Evolutionary conservation across 306 rosid genomes (phyloP), one percentile per base, ranked within the genome.

Genomic region (Casuarina glauca): DNA sequence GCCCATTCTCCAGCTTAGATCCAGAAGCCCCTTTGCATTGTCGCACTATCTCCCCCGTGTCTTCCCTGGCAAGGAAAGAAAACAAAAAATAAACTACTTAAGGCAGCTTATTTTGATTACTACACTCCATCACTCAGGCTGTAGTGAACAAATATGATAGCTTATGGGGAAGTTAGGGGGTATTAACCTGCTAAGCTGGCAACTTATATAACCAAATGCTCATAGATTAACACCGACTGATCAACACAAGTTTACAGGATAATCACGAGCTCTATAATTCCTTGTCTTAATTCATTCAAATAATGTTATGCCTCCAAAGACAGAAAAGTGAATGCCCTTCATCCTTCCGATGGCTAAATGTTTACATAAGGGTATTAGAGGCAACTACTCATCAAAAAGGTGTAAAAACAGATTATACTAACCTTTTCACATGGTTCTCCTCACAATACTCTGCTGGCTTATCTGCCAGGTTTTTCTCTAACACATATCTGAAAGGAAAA

Each of bases 371-470:
- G 32, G 32, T 19, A 17, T n/a, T 66, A 70, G 44, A 2, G 61
- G 32, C 38, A 66, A 52, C 49, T 54, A 45, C 72, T 54, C 48
- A 38, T 20, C 9, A 8, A 12, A 61, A 1, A 8, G 15, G 60
- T 50, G 63, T 69, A 55, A 49, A 9, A 32, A 26, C 19, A 26
- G 32, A 26, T 26, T 26, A 26, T 72, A 60, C 86, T 80, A 49
- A 87, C 99, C 99, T 90, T 85, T 96, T 97, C 72, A 90, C 77
- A 20, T 90, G 88, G 85, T 96, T 96, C 86, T 87, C 93, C 81
- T 95, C 94, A 67, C 99, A 95, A 77, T 95, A 95, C 74, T 93
- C 93, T 64, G 87, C 90, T 0, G 88, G 90, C 89, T 90, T 73
- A 78, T 95, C 99, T 19, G 97, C 86, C 63, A 95, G 96, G 80